Conservation (phyloP, 2,329 filamentous ascomycete genomes). For the Neonectria faginata region DNA sequence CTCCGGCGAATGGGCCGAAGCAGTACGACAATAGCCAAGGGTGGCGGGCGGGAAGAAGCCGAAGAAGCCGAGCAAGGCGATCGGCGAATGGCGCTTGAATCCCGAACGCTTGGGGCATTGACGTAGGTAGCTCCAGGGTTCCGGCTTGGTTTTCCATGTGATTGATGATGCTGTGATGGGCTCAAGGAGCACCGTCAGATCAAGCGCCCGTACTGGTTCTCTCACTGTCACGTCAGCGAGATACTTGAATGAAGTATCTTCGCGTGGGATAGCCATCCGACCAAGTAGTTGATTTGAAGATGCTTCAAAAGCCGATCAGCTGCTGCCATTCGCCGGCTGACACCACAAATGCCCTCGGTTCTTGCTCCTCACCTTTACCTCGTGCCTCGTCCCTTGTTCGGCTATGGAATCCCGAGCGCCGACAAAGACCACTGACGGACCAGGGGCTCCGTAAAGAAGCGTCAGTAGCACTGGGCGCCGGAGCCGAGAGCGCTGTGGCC, state of each 20-base stretch:
- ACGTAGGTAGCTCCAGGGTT: slow-evolving; percentile 31
- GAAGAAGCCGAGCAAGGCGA: slow-evolving; percentile 39
- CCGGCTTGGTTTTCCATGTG: not conserved
- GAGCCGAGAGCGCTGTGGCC: not conserved
- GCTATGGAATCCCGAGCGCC: slow-evolving; percentile 42
- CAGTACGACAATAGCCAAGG: slow-evolving; percentile 40
- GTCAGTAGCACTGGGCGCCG: slow-evolving; percentile 9
- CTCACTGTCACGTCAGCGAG: not conserved
- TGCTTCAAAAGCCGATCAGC: slow-evolving; percentile 32
- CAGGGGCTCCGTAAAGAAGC: slow-evolving; percentile 11
- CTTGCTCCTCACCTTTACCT: slow-evolving; percentile 21
- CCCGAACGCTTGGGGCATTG: slow-evolving; percentile 40
- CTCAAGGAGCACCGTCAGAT: not conserved
- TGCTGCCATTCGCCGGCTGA: slow-evolving; percentile 24
- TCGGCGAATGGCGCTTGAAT: slow-evolving; percentile 34
- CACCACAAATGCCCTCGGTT: slow-evolving; percentile 36
- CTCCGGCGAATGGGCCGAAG: slow-evolving; percentile 40
- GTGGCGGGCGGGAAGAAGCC: slow-evolving; percentile 30
- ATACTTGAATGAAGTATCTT: not conserved
- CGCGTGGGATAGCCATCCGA: too few species aligned
- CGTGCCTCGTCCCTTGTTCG: slow-evolving; percentile 31
- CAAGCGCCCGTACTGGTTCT: not conserved
- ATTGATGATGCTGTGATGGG: not conserved
- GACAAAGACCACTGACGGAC: slow-evolving; percentile 22
- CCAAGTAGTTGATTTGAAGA: not conserved